phyloP scores from a whole-genome alignment of 1,284 basidiomycete genomes.

The Bjerkandera adusta region DNA sequence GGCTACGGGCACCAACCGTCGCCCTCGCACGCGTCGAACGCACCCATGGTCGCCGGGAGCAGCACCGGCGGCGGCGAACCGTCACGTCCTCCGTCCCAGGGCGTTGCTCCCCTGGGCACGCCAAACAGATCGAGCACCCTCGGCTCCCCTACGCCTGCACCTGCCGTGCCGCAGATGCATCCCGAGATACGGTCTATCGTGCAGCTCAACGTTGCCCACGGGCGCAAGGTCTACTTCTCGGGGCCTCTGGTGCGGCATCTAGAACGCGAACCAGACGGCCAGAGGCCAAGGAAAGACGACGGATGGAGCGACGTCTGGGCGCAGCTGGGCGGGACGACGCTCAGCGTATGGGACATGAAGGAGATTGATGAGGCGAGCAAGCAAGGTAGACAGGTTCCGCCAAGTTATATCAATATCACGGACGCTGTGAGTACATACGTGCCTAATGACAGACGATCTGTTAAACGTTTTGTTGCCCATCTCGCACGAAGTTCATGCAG shows the following conservation, averaged over 20 bases:
- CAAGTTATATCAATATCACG: conserved; percentile 83
- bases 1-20: conserved; percentile 2
- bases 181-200: conserved; percentile 79
- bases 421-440: conserved; percentile 63
- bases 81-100: neutral
- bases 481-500: conserved; percentile 55
- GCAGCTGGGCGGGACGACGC: conserved; percentile 89
- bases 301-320: conserved; percentile 95
- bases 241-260: conserved; percentile 74
- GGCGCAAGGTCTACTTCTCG: conserved; percentile 79
- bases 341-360: conserved; percentile 90
- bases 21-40: conserved; percentile 2
- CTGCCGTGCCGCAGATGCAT: conserved; percentile 51
- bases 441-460: neutral
- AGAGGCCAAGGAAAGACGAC: conserved; percentile 68
- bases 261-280: conserved; percentile 76
- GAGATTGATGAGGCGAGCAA: conserved; percentile 80
- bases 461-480: conserved; percentile 4
- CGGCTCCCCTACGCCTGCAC: conserved; percentile 14
- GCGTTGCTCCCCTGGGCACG: neutral
- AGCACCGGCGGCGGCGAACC: neutral
- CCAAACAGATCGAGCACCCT: neutral
- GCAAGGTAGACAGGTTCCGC: conserved; percentile 80
- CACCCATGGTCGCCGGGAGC: neutral
- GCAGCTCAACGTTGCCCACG: conserved; percentile 63